A percentile compares a stretch with the other conserved stretches of the same genome.
Evolutionary conservation across 805 yeast genomes (phyloP).

Genomic region (Kuraishia ogatae): DNA sequence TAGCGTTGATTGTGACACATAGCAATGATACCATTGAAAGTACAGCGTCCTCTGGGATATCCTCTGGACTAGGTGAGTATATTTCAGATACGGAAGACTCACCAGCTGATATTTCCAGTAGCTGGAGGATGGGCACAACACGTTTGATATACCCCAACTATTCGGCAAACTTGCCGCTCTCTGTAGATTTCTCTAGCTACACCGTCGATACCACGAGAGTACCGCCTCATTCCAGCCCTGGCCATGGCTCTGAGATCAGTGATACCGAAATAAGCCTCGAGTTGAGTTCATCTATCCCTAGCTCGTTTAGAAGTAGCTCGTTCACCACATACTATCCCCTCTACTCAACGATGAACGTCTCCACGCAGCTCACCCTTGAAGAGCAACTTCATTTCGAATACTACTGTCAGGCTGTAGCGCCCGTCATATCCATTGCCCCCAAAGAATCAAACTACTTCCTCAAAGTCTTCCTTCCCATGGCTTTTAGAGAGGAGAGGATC

Average conservation of each 20-base stretch:
- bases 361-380: not conserved
- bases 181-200: not conserved
- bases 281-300: not conserved
- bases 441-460: constrained; percentile 39
- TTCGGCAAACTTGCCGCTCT: not conserved
- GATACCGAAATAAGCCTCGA: not conserved
- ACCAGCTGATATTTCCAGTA: not conserved
- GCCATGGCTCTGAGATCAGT: not conserved
- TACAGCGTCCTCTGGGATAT: too few relatives aligned
- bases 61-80: not conserved
- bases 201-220: not conserved
- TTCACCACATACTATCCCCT: not conserved
- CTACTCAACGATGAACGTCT: not conserved
- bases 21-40: not conserved
- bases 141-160: not conserved
- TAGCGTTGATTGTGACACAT: not conserved
- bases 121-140: not conserved
- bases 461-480: constrained; percentile 46
- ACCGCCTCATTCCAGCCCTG: not conserved
- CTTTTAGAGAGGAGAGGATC: constrained; percentile 36
- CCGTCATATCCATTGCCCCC: constrained; percentile 39
- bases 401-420: constrained; percentile 35
- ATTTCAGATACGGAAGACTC: not conserved
- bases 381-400: constrained; percentile 29
- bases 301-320: not conserved